phyloP scores from a whole-genome alignment of 495 filamentous ascomycete genomes.

The Podospora conica region DNA sequence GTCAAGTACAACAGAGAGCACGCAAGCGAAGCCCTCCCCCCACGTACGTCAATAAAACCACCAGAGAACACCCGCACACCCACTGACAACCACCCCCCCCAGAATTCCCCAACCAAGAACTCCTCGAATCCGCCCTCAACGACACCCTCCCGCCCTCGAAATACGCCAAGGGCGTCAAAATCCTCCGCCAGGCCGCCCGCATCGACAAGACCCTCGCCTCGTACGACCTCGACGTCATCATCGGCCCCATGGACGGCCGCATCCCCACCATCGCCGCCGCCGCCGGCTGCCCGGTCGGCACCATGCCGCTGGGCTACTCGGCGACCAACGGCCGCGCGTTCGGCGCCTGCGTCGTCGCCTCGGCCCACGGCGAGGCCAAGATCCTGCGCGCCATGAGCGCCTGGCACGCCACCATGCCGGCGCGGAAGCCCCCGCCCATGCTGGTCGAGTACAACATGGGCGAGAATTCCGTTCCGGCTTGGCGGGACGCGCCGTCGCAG shows the following conservation, averaged over 20 bases:
- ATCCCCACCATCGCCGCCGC: background rate
- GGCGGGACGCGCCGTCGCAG: too few relatives aligned
- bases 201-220: background rate
- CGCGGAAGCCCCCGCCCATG: background rate
- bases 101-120: background rate
- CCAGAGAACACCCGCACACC: background rate
- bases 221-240: constrained; percentile 2
- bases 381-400: background rate
- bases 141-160: background rate
- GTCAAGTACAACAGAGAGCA: background rate
- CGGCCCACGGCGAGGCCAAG: background rate
- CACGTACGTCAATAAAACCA: background rate
- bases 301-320: background rate
- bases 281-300: background rate
- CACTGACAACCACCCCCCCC: background rate
- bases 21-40: background rate
- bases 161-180: background rate
- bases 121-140: background rate
- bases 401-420: background rate
- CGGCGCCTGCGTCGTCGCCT: background rate
- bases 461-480: too few relatives aligned
- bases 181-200: background rate
- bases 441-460: too few relatives aligned
- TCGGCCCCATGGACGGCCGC: background rate
- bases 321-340: background rate